Percentiles rank a stretch among this genome's conserved stretches.
Conservation (phyloP, 2,329 filamentous ascomycete genomes). For the Cercospora sp. region DNA sequence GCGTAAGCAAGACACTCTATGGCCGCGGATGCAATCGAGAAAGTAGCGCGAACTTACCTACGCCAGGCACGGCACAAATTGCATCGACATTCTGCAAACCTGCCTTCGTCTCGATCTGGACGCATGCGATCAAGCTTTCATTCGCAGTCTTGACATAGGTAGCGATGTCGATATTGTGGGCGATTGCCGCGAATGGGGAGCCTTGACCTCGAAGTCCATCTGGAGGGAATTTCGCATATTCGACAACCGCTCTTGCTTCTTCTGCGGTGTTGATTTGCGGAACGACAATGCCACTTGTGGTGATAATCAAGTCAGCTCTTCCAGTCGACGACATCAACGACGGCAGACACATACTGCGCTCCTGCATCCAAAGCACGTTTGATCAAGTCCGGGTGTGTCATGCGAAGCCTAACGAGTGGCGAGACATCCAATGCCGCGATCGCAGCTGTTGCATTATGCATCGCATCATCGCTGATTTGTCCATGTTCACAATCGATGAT, state of each 20-base stretch:
- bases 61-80: slow-evolving; percentile 53
- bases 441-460: slow-evolving; percentile 56
- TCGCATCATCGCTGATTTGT: slow-evolving; percentile 55
- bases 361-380: slow-evolving; percentile 59
- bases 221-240: slow-evolving; percentile 57
- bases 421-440: slow-evolving; percentile 44
- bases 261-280: slow-evolving; percentile 45
- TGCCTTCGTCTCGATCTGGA: slow-evolving; percentile 48
- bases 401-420: slow-evolving; percentile 51
- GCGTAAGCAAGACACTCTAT: neutral
- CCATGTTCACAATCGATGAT: slow-evolving; percentile 59
- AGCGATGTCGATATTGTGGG: slow-evolving; percentile 50
- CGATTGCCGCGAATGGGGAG: slow-evolving; percentile 57
- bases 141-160: slow-evolving; percentile 57
- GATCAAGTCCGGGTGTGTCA: slow-evolving; percentile 58
- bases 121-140: slow-evolving; percentile 51
- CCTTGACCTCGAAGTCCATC: slow-evolving; percentile 55
- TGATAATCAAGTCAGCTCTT: neutral
- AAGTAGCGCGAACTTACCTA: slow-evolving; percentile 39
- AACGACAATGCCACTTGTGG: slow-evolving; percentile 45
- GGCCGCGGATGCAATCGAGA: neutral
- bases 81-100: slow-evolving; percentile 46
- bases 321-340: neutral
- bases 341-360: slow-evolving; percentile 43
- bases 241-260: slow-evolving; percentile 48